phyloP scores from a whole-genome alignment of 441 rosid species.

The Flueggea neowawraea region DNA sequence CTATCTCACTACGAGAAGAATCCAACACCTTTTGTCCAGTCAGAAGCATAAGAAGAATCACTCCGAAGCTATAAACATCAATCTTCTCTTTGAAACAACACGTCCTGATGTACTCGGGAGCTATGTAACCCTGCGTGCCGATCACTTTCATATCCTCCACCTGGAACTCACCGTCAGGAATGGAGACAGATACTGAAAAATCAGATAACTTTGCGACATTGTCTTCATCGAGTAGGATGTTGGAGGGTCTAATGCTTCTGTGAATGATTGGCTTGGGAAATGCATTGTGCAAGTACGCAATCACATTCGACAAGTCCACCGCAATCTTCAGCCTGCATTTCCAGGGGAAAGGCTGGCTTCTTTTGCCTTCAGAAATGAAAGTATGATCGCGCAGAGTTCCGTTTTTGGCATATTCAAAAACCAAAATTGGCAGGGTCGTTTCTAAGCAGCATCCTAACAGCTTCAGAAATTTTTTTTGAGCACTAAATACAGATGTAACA shows the following conservation, averaged over 20 bases:
- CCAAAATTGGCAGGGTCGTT: conserved; percentile 23
- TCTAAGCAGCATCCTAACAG: conserved; percentile 44
- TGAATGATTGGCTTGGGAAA: conserved; percentile 30
- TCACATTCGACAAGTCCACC: conserved; percentile 17
- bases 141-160: no score
- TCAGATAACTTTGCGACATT: conserved; percentile 31
- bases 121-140: no score
- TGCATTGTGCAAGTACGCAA: conserved; percentile 39
- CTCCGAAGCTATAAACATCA: no score
- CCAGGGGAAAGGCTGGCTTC: neutral
- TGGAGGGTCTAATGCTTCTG: conserved; percentile 17
- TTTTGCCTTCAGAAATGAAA: neutral
- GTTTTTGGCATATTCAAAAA: conserved; percentile 25
- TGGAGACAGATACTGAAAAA: conserved; percentile 29
- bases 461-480: conserved; percentile 33
- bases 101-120: neutral
- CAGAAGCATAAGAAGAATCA: no score
- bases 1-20: no score
- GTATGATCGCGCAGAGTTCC: conserved; percentile 13
- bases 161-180: conserved; percentile 31
- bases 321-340: conserved; percentile 11
- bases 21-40: no score
- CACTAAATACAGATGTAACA: conserved; percentile 37
- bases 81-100: neutral
- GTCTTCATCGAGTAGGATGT: conserved; percentile 22